Conservation (phyloP, 306 rosid genomes). For the Vigna reflexopilosa region DNA sequence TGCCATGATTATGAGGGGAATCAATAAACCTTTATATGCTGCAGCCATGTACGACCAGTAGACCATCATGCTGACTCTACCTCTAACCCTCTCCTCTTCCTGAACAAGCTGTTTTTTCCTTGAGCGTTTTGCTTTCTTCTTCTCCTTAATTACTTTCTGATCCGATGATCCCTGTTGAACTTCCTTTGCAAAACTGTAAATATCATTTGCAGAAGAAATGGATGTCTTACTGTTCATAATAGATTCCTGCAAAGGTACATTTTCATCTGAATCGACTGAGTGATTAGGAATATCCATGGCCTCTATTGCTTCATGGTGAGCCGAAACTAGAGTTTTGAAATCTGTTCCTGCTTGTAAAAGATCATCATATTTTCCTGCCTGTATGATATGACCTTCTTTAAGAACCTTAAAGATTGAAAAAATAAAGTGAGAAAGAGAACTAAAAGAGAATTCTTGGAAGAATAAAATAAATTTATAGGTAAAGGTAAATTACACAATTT, state of each 20-base stretch:
- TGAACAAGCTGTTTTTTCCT: slow-evolving; percentile 96
- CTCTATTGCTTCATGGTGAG: slow-evolving; percentile 99
- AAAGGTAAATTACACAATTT: slow-evolving; percentile 22
- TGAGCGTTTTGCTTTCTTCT: slow-evolving; percentile 85
- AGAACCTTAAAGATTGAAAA: slow-evolving; percentile 71
- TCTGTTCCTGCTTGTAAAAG: slow-evolving; percentile 98
- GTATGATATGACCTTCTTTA: slow-evolving; percentile 83
- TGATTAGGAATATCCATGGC: slow-evolving; percentile 93
- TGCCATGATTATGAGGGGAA: slow-evolving; percentile 88
- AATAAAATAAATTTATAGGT: slow-evolving; percentile 1
- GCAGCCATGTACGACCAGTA: slow-evolving; percentile 98
- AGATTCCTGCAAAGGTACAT: slow-evolving; percentile 58
- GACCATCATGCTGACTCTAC: slow-evolving; percentile 98
- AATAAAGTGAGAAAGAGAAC: slow-evolving; percentile 31
- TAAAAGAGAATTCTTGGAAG: background rate
- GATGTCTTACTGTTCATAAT: slow-evolving; percentile 54
- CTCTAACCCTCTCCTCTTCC: slow-evolving; percentile 98
- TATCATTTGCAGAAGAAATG: slow-evolving; percentile 54
- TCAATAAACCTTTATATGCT: slow-evolving; percentile 89
- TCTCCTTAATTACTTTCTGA: slow-evolving; percentile 79
- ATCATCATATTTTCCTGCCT: slow-evolving; percentile 95
- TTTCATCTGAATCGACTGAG: slow-evolving; percentile 91
- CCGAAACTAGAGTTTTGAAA: slow-evolving; percentile 87
- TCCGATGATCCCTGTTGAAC: slow-evolving; percentile 84
- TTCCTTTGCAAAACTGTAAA: slow-evolving; percentile 81